Base-by-base conservation (phyloP, 306 rosid species). In the Medicago arabica region DNA sequence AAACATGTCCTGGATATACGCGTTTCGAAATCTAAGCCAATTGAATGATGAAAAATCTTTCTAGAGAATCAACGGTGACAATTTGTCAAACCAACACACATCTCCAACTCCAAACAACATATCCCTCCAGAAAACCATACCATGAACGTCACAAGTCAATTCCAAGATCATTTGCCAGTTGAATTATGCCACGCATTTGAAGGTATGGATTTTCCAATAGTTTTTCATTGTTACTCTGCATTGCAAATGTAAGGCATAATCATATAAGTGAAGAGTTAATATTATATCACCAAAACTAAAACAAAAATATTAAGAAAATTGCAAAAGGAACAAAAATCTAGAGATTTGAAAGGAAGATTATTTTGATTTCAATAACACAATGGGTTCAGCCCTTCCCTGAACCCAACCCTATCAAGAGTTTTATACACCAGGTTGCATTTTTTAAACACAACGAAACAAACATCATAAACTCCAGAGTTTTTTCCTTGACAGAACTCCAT, bases 171-270 rank as follows among this genome's bases (percentile, higher is more conserved):
- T 84, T 92, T 59, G 98, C 97, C 84, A 96, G 88, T 84, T 96
- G 97, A 84, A 96, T 81, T 84, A 96, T 96, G 83, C 99, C 99
- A 58, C 99, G 91, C 98, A 92, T 96, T 81, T 96, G 99, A 81
- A 96, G 99, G 88, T 96, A 96, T 39, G 99, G 99, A 85, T 96
- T 96, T 83, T 96, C 99, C 86, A 96, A 88, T 79, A 96, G 88
- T 84, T 92, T 92, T 83, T 96, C 99, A 64, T 96, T 96, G 89
- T 96, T 92, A 86, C 98, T 90, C 99, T 96, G 72, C 49, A 75
- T 75, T 51, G 76, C 59, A 81, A 83, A 75, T 15, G 67, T 71
- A 85, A 50, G 71, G 62, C 64, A 83, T 63, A 34, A 84, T 54
- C 49, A 81, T 28, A 34, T 44, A 62, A 77, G 82, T 25, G 72